Percentiles rank a stretch among this genome's conserved stretches.
These are phyloP conservation scores for Gloeophyllum trabeum DNA, from an alignment of 768 basidiomycete species.

Conservation along the genomic window DNA sequence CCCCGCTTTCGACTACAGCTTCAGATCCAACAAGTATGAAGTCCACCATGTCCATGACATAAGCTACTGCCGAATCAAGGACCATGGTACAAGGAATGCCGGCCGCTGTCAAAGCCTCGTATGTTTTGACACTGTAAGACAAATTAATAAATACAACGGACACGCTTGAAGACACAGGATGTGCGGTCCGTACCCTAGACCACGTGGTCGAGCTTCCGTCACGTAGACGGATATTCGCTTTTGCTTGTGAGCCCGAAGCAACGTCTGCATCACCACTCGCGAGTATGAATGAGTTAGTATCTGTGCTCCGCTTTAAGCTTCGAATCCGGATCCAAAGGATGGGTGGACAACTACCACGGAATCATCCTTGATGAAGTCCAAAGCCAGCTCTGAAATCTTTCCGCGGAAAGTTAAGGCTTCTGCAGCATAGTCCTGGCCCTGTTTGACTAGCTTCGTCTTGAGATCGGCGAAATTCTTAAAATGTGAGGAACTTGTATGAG, in stretches of 20 bases:
- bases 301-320: too few species aligned
- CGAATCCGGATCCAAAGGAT: too few species aligned
- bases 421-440: slow-evolving; percentile 67
- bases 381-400: slow-evolving; percentile 82
- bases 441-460: slow-evolving; percentile 72
- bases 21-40: slow-evolving; percentile 95
- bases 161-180: slow-evolving; percentile 5
- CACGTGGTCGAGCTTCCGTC: slow-evolving; percentile 88
- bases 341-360: slow-evolving; percentile 67
- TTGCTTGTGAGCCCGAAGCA: slow-evolving; percentile 79
- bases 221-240: slow-evolving; percentile 97
- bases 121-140: slow-evolving; percentile 71
- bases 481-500: slow-evolving; percentile 1
- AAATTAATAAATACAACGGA: slow-evolving; percentile 4
- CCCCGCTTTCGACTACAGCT: slow-evolving; percentile 95
- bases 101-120: slow-evolving; percentile 73
- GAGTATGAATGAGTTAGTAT: slow-evolving; percentile 97
- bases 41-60: slow-evolving; percentile 94
- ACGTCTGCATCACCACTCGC: slow-evolving; percentile 87
- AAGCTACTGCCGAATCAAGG: slow-evolving; percentile 92
- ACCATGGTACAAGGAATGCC: slow-evolving; percentile 93
- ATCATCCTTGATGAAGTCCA: slow-evolving; percentile 92
- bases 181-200: slow-evolving; percentile 69
- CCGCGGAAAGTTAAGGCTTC: slow-evolving; percentile 79
- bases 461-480: slow-evolving; percentile 71